Base-by-base conservation (phyloP, 2,329 filamentous ascomycete genomes). In the Aspergillus pseudoterreus region DNA sequence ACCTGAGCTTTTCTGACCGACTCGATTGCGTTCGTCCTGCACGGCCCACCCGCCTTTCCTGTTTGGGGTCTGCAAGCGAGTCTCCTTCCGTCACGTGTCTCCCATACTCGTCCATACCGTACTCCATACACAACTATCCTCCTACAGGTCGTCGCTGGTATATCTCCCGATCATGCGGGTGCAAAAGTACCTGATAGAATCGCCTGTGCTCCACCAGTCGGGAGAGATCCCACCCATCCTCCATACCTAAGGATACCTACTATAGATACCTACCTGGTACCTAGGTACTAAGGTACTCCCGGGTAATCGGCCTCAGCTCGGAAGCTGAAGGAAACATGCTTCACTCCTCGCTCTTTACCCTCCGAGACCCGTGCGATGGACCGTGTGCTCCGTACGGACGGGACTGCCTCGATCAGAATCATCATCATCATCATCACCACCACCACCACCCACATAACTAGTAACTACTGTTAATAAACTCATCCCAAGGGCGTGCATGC, bases 41-140 rank as follows among this genome's bases (percentile, higher is more conserved):
- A 58, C 53, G 49, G 49, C 30, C 51, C 54, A 58, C 49, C 12
- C 43, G 41, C 39, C 30, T 54, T 54, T 42, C 51, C 56, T 24
- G 19, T 54, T 55, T 17, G 44, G 39, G 56, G 14, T 12, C 41
- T 50, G 15, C 54, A 58, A 56, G 51, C 54, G 54, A 58, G 51
- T 30, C 9, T 46, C 49, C 49, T 49, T 22, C 22, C 17, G 21
- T 56, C 56, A 58, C 56, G 52, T 58, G 56, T 21, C 4, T 19
- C 10, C 3, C 21, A 47, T 49, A 49, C 49, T 24, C n/a, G 33
- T 41, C 30, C 42, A 32, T 45, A 43, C 43, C 19, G 15, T 44
- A 48, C 32, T 17, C 36, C 24, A 4, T 32, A 35, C 27, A 35
- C 11, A 22, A 22, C 5, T 22, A 22, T 22, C 22, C 22, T 22